Conservation (phyloP, 2,329 filamentous ascomycete species). For the Ophiosphaerella korrae region DNA sequence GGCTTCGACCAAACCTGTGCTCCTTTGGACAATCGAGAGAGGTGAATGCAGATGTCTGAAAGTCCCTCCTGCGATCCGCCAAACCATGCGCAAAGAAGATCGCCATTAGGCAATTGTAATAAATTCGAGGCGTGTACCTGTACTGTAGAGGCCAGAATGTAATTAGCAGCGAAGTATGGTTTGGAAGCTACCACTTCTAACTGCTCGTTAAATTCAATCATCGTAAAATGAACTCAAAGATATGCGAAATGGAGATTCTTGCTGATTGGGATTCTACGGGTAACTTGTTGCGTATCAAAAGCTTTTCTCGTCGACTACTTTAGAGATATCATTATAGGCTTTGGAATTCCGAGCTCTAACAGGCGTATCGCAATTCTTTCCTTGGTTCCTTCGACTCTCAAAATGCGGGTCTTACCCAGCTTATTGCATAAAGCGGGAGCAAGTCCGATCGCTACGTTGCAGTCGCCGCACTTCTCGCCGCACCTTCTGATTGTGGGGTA, state of each 20-base stretch:
- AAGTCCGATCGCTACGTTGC: not conserved
- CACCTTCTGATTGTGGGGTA: not conserved
- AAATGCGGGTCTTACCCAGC: too few relatives aligned
- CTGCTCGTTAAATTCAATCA: slow-evolving; percentile 13
- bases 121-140: slow-evolving; percentile 56
- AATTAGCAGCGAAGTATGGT: slow-evolving; percentile 14
- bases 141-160: slow-evolving; percentile 48
- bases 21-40: slow-evolving; percentile 45
- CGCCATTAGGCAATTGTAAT: slow-evolving; percentile 48
- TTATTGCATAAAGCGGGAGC: not conserved
- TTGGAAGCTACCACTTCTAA: slow-evolving; percentile 2
- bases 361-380: not conserved
- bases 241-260: not conserved
- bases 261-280: not conserved
- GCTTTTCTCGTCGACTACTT: too few relatives aligned
- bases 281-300: too few relatives aligned
- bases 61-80: slow-evolving; percentile 54
- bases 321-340: too few relatives aligned
- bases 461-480: not conserved
- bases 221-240: not conserved
- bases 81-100: slow-evolving; percentile 53
- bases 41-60: slow-evolving; percentile 53
- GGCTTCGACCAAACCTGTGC: slow-evolving; percentile 41
- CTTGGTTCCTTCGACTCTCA: not conserved
- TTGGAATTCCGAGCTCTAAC: too few relatives aligned